Percentiles rank a stretch among this genome's conserved stretches.
phyloP scores from a whole-genome alignment of 164 flowering plant species.

The Buxus sempervirens region DNA sequence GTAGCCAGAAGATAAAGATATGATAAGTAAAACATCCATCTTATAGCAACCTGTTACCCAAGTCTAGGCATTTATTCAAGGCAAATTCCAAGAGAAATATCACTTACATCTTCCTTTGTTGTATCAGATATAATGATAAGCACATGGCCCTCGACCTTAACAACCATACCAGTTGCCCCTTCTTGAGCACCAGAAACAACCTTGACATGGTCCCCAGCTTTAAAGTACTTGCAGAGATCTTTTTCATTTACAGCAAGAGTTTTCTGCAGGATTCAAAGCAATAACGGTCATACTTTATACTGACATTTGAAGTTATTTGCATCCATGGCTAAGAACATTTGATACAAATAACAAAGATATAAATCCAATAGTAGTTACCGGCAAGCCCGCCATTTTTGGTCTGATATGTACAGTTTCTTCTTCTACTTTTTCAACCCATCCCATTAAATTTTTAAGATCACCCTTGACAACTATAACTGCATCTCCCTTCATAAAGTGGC shows the following conservation, averaged over 20 bases:
- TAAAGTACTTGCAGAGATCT: constrained; percentile 89
- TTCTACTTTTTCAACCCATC: constrained; percentile 95
- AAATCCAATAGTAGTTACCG: constrained; percentile 36
- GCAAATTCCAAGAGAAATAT: not conserved
- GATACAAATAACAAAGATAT: not conserved
- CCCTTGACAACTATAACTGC: constrained; percentile 86
- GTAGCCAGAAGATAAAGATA: constrained; percentile 10
- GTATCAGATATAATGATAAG: constrained; percentile 85
- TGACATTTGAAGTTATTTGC: not conserved
- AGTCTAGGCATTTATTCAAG: not conserved
- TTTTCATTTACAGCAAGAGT: constrained; percentile 79
- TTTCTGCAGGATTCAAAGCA: constrained; percentile 31
- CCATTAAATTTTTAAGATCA: constrained; percentile 85
- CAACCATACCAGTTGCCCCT: constrained; percentile 97
- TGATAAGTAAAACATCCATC: not conserved
- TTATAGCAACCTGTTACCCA: not conserved
- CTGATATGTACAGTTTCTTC: constrained; percentile 83
- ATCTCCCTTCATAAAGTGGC: constrained; percentile 96
- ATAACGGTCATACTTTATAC: not conserved
- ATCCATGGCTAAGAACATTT: not conserved
- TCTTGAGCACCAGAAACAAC: constrained; percentile 88
- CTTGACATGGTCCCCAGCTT: constrained; percentile 95
- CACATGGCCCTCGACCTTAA: constrained; percentile 88
- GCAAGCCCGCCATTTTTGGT: constrained; percentile 76
- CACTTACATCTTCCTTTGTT: constrained; percentile 88